Evolutionary conservation across 164 flowering plant genomes (phyloP).

Genomic region (Piper betle): DNA sequence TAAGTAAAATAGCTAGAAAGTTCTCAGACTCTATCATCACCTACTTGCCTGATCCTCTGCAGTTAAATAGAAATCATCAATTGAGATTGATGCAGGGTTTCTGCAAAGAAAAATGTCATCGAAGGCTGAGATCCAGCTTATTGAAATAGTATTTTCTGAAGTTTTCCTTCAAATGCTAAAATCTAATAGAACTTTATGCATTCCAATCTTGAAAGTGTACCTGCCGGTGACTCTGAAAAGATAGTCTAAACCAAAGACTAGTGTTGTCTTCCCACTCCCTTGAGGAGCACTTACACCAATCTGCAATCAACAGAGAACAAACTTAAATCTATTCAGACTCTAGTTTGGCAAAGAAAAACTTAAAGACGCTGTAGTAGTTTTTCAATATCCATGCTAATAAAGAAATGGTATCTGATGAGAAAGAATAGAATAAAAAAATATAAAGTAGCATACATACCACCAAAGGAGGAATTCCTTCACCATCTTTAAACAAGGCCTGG

Average conservation of each 20-base stretch:
- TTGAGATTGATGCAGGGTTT: conserved; percentile 78
- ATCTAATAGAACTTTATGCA: neutral
- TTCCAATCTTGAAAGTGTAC: conserved; percentile 17
- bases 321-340: neutral
- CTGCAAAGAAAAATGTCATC: conserved; percentile 17
- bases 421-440: too few species aligned
- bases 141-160: neutral
- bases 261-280: conserved; percentile 98
- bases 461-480: conserved; percentile 72
- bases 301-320: conserved; percentile 27
- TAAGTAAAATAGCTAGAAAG: neutral
- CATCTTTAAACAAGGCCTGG: conserved; percentile 45
- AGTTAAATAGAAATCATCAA: conserved; percentile 93
- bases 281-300: conserved; percentile 99
- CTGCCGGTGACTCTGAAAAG: conserved; percentile 61
- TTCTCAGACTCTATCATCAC: neutral
- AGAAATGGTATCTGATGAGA: neutral
- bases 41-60: conserved; percentile 69
- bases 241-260: conserved; percentile 76
- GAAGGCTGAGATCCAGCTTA: neutral
- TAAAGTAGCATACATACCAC: conserved; percentile 40
- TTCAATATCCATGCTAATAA: neutral
- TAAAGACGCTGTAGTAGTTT: neutral
- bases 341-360: neutral
- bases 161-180: neutral